phyloP scores from a whole-genome alignment of 208 protist species.

The Trichomonas gallinae region DNA sequence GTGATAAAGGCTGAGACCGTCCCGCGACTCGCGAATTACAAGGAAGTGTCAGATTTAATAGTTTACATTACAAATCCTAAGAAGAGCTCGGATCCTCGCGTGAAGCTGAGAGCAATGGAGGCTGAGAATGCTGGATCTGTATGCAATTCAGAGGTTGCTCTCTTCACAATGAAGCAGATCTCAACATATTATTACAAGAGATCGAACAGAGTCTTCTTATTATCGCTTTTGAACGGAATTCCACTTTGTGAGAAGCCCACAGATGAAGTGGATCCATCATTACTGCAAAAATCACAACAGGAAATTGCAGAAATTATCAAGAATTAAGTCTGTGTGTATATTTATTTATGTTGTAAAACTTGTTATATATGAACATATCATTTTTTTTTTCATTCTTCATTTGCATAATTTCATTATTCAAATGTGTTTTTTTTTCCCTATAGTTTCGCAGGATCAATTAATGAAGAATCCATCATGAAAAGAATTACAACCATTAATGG shows the following conservation, averaged over 20 bases:
- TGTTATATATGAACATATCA: too few relatives aligned
- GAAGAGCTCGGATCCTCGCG: background rate
- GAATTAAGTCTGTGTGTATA: too few relatives aligned
- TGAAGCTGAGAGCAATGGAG: background rate
- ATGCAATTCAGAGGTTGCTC: background rate
- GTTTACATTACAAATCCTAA: background rate
- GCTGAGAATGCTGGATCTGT: background rate
- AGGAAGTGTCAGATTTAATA: background rate
- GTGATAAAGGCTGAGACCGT: background rate
- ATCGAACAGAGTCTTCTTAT: background rate
- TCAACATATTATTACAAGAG: background rate
- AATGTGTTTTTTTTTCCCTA: too few relatives aligned
- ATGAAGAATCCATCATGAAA: too few relatives aligned
- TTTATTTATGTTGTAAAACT: too few relatives aligned
- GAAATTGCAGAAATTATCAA: background rate
- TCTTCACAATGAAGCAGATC: background rate
- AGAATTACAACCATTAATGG: too few relatives aligned
- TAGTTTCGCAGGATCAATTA: too few relatives aligned
- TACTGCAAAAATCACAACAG: background rate
- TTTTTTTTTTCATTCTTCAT: too few relatives aligned
- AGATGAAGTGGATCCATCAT: background rate
- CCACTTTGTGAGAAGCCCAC: background rate
- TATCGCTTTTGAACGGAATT: background rate
- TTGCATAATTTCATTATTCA: too few relatives aligned
- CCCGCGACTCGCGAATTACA: background rate